Conservation (phyloP, 345 rosid genomes). For the Lepidium africanum region DNA sequence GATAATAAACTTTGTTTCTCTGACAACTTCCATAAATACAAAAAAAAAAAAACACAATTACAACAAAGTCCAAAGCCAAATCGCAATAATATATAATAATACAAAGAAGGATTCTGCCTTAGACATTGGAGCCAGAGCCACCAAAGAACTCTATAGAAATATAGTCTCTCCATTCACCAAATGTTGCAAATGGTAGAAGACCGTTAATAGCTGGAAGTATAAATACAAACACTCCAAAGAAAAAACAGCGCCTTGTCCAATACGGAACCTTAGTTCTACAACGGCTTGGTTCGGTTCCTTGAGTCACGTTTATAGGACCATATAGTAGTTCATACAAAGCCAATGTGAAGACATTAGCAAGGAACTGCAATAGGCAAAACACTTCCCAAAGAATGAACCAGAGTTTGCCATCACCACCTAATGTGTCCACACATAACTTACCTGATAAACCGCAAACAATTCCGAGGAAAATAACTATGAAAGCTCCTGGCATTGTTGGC, state of each 20-base stretch:
- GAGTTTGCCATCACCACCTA: slow-evolving; percentile 65
- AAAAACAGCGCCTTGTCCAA: slow-evolving; percentile 50
- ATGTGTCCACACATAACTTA: slow-evolving; percentile 70
- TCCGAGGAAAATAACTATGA: slow-evolving; percentile 63
- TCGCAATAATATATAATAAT: too few relatives aligned
- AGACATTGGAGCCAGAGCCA: too few relatives aligned
- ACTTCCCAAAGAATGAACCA: slow-evolving; percentile 78
- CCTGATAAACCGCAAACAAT: slow-evolving; percentile 61
- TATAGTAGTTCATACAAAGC: slow-evolving; percentile 40
- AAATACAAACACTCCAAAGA: slow-evolving; percentile 33
- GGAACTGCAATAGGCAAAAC: slow-evolving; percentile 59
- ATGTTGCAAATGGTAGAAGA: slow-evolving; percentile 63
- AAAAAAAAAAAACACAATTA: too few relatives aligned
- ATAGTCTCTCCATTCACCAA: slow-evolving; percentile 52
- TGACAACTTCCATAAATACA: too few relatives aligned
- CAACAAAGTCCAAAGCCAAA: too few relatives aligned
- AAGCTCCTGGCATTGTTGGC: slow-evolving; percentile 67
- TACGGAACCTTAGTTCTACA: slow-evolving; percentile 33
- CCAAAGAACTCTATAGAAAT: too few relatives aligned
- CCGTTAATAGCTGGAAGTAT: slow-evolving; percentile 61
- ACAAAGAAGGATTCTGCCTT: too few relatives aligned
- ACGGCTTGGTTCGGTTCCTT: slow-evolving; percentile 2
- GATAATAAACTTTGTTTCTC: too few relatives aligned
- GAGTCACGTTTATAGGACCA: slow-evolving; percentile 40
- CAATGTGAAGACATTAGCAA: slow-evolving; percentile 40